Evolutionary conservation across 805 yeast species (phyloP).

Genomic region (Torulaspora gathmanii): DNA sequence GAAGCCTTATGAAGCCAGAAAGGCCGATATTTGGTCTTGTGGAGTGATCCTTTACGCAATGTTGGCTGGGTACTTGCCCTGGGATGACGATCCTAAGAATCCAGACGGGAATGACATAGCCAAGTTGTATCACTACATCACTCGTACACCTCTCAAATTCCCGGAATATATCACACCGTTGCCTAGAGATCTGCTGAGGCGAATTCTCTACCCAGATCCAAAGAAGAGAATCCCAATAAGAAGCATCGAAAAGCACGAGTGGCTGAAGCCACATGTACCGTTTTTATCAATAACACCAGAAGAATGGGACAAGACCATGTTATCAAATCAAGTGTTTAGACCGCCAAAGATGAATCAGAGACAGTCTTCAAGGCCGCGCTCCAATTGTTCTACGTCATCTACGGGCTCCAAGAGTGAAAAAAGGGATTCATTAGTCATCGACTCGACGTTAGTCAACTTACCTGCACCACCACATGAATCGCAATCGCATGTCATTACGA

Average conservation of each 20-base stretch:
- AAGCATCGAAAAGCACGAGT: slow-evolving; percentile 73
- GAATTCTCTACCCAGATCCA: slow-evolving; percentile 82
- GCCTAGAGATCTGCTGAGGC: slow-evolving; percentile 84
- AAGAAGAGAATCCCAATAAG: slow-evolving; percentile 61
- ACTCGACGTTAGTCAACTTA: slow-evolving; percentile 39
- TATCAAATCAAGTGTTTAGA: slow-evolving; percentile 17
- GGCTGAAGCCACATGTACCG: slow-evolving; percentile 82
- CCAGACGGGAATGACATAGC: slow-evolving; percentile 96
- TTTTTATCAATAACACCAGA: slow-evolving; percentile 78
- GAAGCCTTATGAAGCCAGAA: slow-evolving; percentile 82
- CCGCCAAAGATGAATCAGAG: slow-evolving; percentile 19
- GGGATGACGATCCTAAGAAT: slow-evolving; percentile 94
- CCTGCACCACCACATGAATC: slow-evolving; percentile 70
- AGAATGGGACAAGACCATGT: slow-evolving; percentile 70
- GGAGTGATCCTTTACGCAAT: slow-evolving; percentile 95
- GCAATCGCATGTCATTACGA: slow-evolving; percentile 53
- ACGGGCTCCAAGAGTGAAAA: slow-evolving; percentile 41
- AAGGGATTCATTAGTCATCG: slow-evolving; percentile 35
- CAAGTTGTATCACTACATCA: slow-evolving; percentile 83
- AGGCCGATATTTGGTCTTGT: slow-evolving; percentile 95
- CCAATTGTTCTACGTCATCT: slow-evolving; percentile 37
- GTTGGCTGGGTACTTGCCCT: slow-evolving; percentile 95
- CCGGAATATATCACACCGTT: slow-evolving; percentile 89
- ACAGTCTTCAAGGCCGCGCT: slow-evolving; percentile 27
- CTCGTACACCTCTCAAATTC: slow-evolving; percentile 85